These are phyloP conservation scores for Leccinum subgranulosum DNA, from an alignment of 768 basidiomycete species.

Conservation along the genomic window DNA sequence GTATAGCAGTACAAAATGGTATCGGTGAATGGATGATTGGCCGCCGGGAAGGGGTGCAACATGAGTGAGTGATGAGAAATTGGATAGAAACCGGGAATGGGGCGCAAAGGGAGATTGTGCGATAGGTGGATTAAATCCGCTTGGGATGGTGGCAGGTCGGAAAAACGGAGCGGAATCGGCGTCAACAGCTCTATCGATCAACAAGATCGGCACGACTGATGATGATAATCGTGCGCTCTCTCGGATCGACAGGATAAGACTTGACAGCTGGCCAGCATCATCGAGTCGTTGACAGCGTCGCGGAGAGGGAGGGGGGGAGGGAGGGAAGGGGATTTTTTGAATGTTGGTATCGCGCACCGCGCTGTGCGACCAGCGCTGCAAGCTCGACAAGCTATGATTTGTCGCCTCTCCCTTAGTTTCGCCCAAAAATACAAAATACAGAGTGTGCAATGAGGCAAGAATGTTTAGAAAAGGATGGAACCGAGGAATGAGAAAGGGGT, in stretches of 20 bases:
- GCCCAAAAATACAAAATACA: conserved; percentile 35
- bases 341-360: conserved; percentile 28
- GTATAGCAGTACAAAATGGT: conserved; percentile 17
- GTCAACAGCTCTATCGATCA: conserved; percentile 42
- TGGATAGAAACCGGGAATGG: conserved; percentile 10
- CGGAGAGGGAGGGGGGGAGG: conserved; percentile 6
- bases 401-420: conserved; percentile 23
- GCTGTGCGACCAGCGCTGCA: conserved; percentile 33
- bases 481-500: conserved; percentile 34
- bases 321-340: conserved; percentile 13
- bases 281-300: conserved; percentile 36
- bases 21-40: conserved; percentile 24
- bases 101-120: conserved; percentile 26
- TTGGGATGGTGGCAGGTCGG: conserved; percentile 18
- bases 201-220: conserved; percentile 37
- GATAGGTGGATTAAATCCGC: conserved; percentile 27
- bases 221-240: conserved; percentile 28
- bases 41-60: conserved; percentile 23
- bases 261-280: conserved; percentile 35
- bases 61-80: conserved; percentile 21
- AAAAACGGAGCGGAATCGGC: conserved; percentile 26
- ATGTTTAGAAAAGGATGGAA: conserved; percentile 28
- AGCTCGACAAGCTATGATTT: conserved; percentile 22
- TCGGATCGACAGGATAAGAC: conserved; percentile 33
- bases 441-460: conserved; percentile 31